phyloP scores from a whole-genome alignment of 1,284 basidiomycete species.

The Sporisorium scitamineum region DNA sequence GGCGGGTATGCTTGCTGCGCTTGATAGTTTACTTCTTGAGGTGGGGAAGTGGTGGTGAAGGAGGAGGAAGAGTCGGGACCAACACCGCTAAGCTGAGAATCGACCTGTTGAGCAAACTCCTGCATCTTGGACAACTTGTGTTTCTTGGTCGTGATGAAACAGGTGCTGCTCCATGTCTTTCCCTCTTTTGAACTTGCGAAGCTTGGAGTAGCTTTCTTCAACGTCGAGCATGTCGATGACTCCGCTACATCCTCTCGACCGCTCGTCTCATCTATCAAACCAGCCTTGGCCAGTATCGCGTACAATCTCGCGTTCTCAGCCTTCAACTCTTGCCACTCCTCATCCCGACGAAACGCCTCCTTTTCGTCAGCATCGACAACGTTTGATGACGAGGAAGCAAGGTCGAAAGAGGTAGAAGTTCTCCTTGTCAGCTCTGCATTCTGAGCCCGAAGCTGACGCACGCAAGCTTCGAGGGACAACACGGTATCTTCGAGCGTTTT shows the following conservation, averaged over 20 bases:
- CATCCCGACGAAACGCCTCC: no score
- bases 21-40: neutral
- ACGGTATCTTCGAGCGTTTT: constrained; percentile 47
- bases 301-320: constrained; percentile 24
- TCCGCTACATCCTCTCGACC: neutral
- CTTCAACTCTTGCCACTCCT: constrained; percentile 2
- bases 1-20: neutral
- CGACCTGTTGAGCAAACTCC: constrained; percentile 25
- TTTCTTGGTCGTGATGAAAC: constrained; percentile 32
- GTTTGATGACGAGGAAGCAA: neutral
- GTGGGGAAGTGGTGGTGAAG: neutral
- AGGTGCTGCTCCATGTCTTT: constrained; percentile 20
- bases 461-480: constrained; percentile 30
- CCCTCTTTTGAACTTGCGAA: neutral
- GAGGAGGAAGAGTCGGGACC: neutral
- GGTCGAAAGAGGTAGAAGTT: neutral
- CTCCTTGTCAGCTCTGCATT: constrained; percentile 6
- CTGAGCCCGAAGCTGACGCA: constrained; percentile 17
- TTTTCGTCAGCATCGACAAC: neutral
- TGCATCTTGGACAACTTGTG: constrained; percentile 23
- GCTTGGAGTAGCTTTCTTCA: neutral
- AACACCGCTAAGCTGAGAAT: constrained; percentile 9
- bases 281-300: constrained; percentile 15
- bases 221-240: neutral
- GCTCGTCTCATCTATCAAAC: no score